Conservation (phyloP, 768 basidiomycete species). For the Psilocybe subaeruginosa region DNA sequence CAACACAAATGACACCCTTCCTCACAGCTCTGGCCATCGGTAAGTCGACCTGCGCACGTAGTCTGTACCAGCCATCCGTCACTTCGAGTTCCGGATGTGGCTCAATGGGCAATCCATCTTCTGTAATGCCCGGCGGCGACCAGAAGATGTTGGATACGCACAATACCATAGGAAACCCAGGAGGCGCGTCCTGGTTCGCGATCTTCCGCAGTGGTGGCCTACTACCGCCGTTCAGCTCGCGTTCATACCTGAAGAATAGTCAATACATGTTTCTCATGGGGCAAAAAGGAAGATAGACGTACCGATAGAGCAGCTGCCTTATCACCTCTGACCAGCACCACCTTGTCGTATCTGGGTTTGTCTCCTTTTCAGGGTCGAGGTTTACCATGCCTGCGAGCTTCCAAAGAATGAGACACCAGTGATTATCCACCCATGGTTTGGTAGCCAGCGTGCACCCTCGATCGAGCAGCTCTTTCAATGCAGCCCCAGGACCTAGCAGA, state of each 20-base stretch:
- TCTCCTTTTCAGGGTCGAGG: slow-evolving; percentile 67
- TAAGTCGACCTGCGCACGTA: slow-evolving; percentile 76
- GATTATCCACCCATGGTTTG: slow-evolving; percentile 87
- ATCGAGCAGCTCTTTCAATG: slow-evolving; percentile 53
- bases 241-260: slow-evolving; percentile 69
- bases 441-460: slow-evolving; percentile 72
- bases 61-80: slow-evolving; percentile 97
- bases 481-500: slow-evolving; percentile 54
- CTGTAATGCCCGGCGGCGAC: slow-evolving; percentile 40
- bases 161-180: slow-evolving; percentile 81
- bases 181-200: slow-evolving; percentile 80
- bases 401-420: slow-evolving; percentile 92
- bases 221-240: slow-evolving; percentile 76
- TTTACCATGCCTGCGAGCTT: slow-evolving; percentile 87
- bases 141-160: slow-evolving; percentile 78
- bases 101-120: slow-evolving; percentile 38
- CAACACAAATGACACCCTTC: slow-evolving; percentile 68
- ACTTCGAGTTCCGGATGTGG: slow-evolving; percentile 74
- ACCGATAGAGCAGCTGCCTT: slow-evolving; percentile 88
- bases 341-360: slow-evolving; percentile 44
- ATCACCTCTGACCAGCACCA: slow-evolving; percentile 89
- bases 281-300: slow-evolving; percentile 15
- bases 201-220: slow-evolving; percentile 85
- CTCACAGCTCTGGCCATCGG: slow-evolving; percentile 72
- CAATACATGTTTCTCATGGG: not conserved